Evolutionary conservation across 2,329 filamentous ascomycete genomes (phyloP), one percentile per base, ranked within the genome.

Genomic region (Cladophialophora carrionii): DNA sequence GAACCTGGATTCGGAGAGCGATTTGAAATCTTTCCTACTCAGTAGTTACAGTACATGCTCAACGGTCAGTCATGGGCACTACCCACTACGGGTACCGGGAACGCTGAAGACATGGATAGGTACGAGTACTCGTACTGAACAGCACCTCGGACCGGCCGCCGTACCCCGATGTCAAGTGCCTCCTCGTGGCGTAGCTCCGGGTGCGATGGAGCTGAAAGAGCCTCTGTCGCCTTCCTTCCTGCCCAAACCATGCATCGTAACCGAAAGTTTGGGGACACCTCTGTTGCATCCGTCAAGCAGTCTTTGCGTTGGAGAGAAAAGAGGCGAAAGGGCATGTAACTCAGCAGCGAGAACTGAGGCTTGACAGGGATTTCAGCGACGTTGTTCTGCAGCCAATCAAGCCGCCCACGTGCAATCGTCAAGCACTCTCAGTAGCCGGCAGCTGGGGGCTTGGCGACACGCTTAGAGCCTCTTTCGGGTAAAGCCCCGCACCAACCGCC

Each of bases 371-470:
- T 29, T 46, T 29, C 5, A 24, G 12, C n/a, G 48, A 67, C 54
- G 65, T 65, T 61, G 55, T n/a, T 46, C 64, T n/a, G n/a, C 37
- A 62, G 52, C 65, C 65, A 67, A 67, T 67, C 62, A 67, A 59
- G 26, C 8, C 0, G 24, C 54, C 54, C 64, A 67, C 65, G 65
- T 67, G 65, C 46, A 29, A 26, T 9, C 12, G 29, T 51, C 29
- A 29, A 29, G 32, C 32, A 12, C 52, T 32, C 5, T 57, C 29
- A 65, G 26, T 58, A 54, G 58, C 29, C 59, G 57, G 58, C 41
- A 41, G 43, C 43, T 62, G 24, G 58, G 58, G 14, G 17, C 41
- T 58, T 41, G 61, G 54, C 31, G 2, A 31, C 29, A 37, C 32
- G 22, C 55, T 8, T 4, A 32, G 26, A 17, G 48, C 17, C 32